phyloP scores from a whole-genome alignment of 371 early-diverging fungal species.

The Rhizopus stolonifer region DNA sequence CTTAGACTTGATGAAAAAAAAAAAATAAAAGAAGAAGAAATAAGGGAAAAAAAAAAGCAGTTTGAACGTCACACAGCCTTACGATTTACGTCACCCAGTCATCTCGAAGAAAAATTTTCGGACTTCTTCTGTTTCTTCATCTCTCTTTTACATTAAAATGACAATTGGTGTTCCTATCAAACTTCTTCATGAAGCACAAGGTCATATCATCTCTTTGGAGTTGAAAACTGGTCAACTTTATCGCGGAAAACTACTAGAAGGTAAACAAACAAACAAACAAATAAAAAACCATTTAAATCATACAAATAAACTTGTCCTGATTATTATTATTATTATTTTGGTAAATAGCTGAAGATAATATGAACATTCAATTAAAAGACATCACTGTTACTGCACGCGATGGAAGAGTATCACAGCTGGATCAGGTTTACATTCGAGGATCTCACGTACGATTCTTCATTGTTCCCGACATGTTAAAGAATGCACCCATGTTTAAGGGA shows the following conservation, averaged over 20 bases:
- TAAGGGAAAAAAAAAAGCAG: too few relatives aligned
- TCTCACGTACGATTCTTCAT: constrained; percentile 95
- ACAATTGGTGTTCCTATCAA: constrained; percentile 94
- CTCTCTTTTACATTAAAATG: constrained; percentile 43
- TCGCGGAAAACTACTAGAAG: constrained; percentile 92
- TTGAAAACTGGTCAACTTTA: constrained; percentile 92
- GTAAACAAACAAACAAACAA: constrained; percentile 44
- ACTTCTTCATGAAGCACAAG: constrained; percentile 96
- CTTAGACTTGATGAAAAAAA: too few relatives aligned
- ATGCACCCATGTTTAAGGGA: constrained; percentile 96
- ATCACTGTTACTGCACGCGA: constrained; percentile 92
- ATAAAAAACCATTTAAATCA: too few relatives aligned
- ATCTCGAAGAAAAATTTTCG: not conserved
- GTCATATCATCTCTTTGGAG: constrained; percentile 94
- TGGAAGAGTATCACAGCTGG: constrained; percentile 87
- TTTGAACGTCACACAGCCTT: not conserved
- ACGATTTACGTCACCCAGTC: not conserved
- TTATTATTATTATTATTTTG: not conserved
- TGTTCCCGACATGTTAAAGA: constrained; percentile 97
- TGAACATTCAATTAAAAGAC: constrained; percentile 95
- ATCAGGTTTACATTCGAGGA: constrained; percentile 96
- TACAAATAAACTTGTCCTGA: too few relatives aligned
- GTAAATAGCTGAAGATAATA: constrained; percentile 91
- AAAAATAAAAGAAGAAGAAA: too few relatives aligned
- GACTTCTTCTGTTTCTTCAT: not conserved